phyloP scores from a whole-genome alignment of 139 green algal genomes.

The Chlorella sp. region DNA sequence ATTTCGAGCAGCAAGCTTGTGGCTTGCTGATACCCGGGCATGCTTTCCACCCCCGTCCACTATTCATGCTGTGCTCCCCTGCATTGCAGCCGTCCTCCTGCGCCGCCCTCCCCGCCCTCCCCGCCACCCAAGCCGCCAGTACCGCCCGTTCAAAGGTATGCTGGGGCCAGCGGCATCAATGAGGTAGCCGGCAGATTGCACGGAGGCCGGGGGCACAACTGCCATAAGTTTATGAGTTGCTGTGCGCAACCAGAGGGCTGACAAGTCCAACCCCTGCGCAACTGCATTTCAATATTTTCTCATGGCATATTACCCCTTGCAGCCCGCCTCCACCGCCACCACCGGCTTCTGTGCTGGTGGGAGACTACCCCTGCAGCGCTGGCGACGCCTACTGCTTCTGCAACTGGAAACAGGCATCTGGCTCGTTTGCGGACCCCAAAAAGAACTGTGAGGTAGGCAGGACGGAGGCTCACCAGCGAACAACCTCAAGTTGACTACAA shows the following conservation, averaged over 20 bases:
- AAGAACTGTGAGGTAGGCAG: background rate
- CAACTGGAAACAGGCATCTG: background rate
- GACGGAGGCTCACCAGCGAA: too few relatives aligned
- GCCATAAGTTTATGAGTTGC: too few relatives aligned
- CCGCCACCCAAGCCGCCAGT: background rate
- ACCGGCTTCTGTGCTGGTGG: background rate
- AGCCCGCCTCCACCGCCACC: background rate
- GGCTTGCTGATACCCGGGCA: too few relatives aligned
- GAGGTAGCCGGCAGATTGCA: too few relatives aligned
- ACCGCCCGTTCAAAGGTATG: background rate
- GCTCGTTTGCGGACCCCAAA: conserved; percentile 14
- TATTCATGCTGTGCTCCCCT: background rate
- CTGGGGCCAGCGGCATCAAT: too few relatives aligned
- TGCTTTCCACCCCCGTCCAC: too few relatives aligned
- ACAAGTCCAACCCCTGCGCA: too few relatives aligned
- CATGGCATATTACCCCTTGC: background rate
- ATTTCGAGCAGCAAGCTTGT: too few relatives aligned
- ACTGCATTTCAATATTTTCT: too few relatives aligned
- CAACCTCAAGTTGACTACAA: too few relatives aligned
- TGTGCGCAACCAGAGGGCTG: too few relatives aligned
- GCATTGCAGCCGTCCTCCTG: background rate
- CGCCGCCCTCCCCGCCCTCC: background rate
- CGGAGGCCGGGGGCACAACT: too few relatives aligned
- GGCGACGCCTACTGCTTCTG: conserved; percentile 13
- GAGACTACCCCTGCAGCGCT: conserved; percentile 1